phyloP scores from a whole-genome alignment of 1,284 basidiomycete species.

The Farysia itapuensis region DNA sequence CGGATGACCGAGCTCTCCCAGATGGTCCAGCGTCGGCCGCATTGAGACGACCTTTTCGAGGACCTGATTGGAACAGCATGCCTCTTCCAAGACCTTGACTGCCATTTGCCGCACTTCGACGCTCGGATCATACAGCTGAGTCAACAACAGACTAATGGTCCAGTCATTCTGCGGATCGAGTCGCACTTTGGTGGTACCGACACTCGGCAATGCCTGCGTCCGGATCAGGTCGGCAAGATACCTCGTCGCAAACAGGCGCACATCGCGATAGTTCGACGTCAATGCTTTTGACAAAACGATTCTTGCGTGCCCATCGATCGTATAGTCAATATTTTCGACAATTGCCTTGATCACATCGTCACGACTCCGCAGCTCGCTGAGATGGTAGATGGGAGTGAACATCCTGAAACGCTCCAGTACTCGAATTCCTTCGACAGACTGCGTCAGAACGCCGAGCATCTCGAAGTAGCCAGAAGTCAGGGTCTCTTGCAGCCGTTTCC shows the following conservation, averaged over 20 bases:
- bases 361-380: constrained; percentile 83
- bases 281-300: constrained; percentile 84
- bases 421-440: constrained; percentile 81
- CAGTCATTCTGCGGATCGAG: constrained; percentile 19
- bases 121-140: constrained; percentile 90
- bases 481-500: constrained; percentile 77
- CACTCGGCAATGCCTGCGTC: constrained; percentile 9
- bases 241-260: constrained; percentile 79
- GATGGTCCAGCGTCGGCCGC: constrained; percentile 89
- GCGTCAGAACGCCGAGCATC: constrained; percentile 88
- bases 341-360: constrained; percentile 90
- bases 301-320: constrained; percentile 46
- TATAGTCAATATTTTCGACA: constrained; percentile 79
- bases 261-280: constrained; percentile 63
- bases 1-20: constrained; percentile 87
- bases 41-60: constrained; percentile 89
- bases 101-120: constrained; percentile 86
- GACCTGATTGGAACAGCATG: constrained; percentile 78
- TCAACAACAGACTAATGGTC: constrained; percentile 70
- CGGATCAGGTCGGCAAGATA: constrained; percentile 69
- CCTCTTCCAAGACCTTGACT: constrained; percentile 83
- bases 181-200: background rate
- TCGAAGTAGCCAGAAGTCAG: constrained; percentile 91
- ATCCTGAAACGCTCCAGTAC: constrained; percentile 87
- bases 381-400: constrained; percentile 91